Conservation (phyloP, 179 eudicot species). For the Corrigiola litoralis region DNA sequence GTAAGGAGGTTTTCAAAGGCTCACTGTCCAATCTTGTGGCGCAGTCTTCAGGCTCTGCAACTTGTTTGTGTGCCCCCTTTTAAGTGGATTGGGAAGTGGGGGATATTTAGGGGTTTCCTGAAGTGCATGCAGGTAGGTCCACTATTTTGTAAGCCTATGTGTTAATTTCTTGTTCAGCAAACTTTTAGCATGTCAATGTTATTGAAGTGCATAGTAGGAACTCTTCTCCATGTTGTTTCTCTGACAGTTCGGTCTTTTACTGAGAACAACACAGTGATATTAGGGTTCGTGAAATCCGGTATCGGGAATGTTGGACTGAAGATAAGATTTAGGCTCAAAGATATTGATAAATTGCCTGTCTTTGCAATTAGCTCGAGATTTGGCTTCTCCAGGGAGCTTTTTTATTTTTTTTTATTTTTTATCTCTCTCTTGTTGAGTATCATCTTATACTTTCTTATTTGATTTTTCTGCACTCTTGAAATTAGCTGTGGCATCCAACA, state of each 20-base stretch:
- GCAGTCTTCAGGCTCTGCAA: slow-evolving; percentile 54
- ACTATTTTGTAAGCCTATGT: neutral
- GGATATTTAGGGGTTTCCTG: slow-evolving; percentile 33
- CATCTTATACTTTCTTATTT: too few relatives aligned
- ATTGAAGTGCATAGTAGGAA: neutral
- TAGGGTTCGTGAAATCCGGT: neutral
- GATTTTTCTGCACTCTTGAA: too few relatives aligned
- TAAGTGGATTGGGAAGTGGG: slow-evolving; percentile 58
- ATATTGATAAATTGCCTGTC: neutral
- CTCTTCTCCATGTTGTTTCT: neutral
- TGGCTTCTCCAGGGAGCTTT: too few relatives aligned
- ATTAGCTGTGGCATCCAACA: neutral
- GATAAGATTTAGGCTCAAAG: neutral
- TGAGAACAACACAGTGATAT: neutral
- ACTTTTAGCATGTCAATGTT: neutral
- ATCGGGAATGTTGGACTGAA: neutral
- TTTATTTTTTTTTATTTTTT: too few relatives aligned
- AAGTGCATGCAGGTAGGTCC: slow-evolving; percentile 51
- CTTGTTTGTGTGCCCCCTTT: slow-evolving; percentile 48
- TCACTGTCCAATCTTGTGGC: slow-evolving; percentile 52
- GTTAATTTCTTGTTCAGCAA: neutral
- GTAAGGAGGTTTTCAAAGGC: slow-evolving; percentile 49
- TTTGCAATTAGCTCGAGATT: too few relatives aligned
- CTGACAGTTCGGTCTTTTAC: neutral
- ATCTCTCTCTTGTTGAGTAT: too few relatives aligned